Conservation (phyloP, 192 early-diverging fungal species). For the Backusella morwellensis region DNA sequence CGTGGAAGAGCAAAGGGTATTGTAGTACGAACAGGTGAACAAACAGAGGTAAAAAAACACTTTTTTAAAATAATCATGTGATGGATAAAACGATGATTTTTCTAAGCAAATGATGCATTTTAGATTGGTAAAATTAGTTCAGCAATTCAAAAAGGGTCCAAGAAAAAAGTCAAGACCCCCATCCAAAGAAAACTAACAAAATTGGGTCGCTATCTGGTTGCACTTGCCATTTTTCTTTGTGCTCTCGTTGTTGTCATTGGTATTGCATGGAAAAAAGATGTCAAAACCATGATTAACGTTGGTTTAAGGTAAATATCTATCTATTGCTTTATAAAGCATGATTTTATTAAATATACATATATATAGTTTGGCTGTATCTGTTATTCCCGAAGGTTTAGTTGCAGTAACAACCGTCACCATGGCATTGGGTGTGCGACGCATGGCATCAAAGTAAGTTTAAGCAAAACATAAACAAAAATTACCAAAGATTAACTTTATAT, state of each 20-base stretch:
- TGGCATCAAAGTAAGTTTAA: slow-evolving; percentile 60
- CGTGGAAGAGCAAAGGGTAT: slow-evolving; percentile 90
- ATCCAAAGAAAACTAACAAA: slow-evolving; percentile 73
- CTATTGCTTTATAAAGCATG: neutral
- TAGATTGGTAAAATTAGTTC: slow-evolving; percentile 89
- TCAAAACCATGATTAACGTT: slow-evolving; percentile 73
- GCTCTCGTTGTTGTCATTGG: slow-evolving; percentile 82
- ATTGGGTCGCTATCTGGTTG: slow-evolving; percentile 85
- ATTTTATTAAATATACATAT: neutral
- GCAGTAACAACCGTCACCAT: slow-evolving; percentile 97
- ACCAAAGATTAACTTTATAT: neutral
- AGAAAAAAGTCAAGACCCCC: slow-evolving; percentile 55
- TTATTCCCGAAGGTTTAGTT: slow-evolving; percentile 97
- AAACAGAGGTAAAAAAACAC: slow-evolving; percentile 75
- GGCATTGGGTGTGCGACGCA: slow-evolving; percentile 93
- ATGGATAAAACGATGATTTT: neutral
- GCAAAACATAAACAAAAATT: slow-evolving; percentile 35
- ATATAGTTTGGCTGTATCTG: slow-evolving; percentile 80
- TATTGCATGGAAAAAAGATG: slow-evolving; percentile 64
- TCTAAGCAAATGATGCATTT: neutral
- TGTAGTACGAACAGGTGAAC: slow-evolving; percentile 84
- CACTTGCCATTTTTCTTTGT: slow-evolving; percentile 78
- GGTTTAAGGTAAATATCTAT: slow-evolving; percentile 64
- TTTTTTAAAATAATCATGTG: neutral
- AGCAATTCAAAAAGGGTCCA: slow-evolving; percentile 68